phyloP scores from a whole-genome alignment of 495 filamentous ascomycete species.

The Pyrenula aspistea region DNA sequence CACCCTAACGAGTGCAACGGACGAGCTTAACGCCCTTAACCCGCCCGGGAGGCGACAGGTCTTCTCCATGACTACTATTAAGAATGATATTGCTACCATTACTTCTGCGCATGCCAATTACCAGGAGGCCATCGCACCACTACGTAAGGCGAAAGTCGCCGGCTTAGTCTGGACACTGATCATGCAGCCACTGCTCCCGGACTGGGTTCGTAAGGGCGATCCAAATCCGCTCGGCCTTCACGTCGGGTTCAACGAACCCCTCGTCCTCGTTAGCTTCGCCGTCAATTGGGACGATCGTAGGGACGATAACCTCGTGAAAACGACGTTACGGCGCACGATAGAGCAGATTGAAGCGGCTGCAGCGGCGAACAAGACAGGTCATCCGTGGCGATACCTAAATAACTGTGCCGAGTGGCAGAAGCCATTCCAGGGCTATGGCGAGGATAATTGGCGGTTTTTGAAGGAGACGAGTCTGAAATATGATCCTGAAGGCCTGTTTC shows the following conservation, averaged over 20 bases:
- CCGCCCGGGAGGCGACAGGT: slow-evolving; percentile 16
- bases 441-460: slow-evolving; percentile 16
- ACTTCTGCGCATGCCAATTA: slow-evolving; percentile 12
- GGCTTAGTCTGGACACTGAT: slow-evolving; percentile 15
- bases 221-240: slow-evolving; percentile 15
- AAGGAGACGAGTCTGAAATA: slow-evolving; percentile 14
- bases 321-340: slow-evolving; percentile 10
- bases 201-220: slow-evolving; percentile 15
- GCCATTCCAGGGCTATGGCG: slow-evolving; percentile 22
- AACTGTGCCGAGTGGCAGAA: slow-evolving; percentile 20
- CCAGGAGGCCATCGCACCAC: slow-evolving; percentile 5
- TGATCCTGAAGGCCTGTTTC: slow-evolving; percentile 21
- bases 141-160: slow-evolving; percentile 9
- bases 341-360: slow-evolving; percentile 18
- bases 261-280: slow-evolving; percentile 20
- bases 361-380: slow-evolving; percentile 10
- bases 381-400: slow-evolving; percentile 21
- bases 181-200: slow-evolving; percentile 16
- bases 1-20: slow-evolving; percentile 18
- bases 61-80: slow-evolving; percentile 18
- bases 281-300: slow-evolving; percentile 14
- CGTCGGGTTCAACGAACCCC: slow-evolving; percentile 9
- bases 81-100: slow-evolving; percentile 17
- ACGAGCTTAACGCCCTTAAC: slow-evolving; percentile 13
- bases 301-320: slow-evolving; percentile 18